A percentile compares a stretch with the other conserved stretches of the same genome.
Conservation (phyloP, 257 asterid species). For the Scutellaria galericulata region DNA sequence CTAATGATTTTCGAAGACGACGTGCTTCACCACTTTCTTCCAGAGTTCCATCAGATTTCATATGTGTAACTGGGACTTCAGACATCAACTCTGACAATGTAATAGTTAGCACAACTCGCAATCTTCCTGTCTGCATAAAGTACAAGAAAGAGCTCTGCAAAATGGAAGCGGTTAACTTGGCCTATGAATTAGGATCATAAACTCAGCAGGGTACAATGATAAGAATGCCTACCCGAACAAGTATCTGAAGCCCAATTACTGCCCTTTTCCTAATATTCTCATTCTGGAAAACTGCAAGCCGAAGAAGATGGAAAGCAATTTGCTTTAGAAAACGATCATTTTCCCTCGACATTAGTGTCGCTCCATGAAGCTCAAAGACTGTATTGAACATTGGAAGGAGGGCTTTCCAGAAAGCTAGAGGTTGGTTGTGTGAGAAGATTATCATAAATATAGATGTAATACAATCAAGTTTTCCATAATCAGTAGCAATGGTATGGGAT, state of each 20-base stretch:
- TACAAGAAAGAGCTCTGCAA: conserved; percentile 89
- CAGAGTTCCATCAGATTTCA: conserved; percentile 89
- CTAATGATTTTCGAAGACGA: conserved; percentile 86
- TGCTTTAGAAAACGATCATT: conserved; percentile 96
- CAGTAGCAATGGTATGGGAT: conserved; percentile 85
- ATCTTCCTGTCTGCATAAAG: conserved; percentile 79
- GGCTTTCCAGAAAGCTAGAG: conserved; percentile 86
- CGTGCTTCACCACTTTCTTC: conserved; percentile 96
- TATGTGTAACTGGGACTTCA: conserved; percentile 96
- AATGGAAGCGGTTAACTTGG: conserved; percentile 36
- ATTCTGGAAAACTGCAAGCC: conserved; percentile 93
- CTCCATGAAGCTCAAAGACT: conserved; percentile 92
- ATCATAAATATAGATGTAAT: conserved; percentile 84
- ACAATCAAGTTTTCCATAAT: conserved; percentile 98
- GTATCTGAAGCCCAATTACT: conserved; percentile 94
- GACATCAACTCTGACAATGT: conserved; percentile 98
- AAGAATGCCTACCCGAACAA: conserved; percentile 73
- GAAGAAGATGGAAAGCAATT: conserved; percentile 94
- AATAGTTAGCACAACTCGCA: conserved; percentile 91
- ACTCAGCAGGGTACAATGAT: conserved; percentile 21
- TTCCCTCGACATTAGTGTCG: conserved; percentile 96
- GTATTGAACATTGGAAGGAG: conserved; percentile 85
- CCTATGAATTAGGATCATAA: conserved; percentile 26
- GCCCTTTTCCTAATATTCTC: conserved; percentile 87
- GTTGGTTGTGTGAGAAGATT: conserved; percentile 86